Conservation (phyloP, 176 grass and related monocot species). For the Saccharum officinarum region DNA sequence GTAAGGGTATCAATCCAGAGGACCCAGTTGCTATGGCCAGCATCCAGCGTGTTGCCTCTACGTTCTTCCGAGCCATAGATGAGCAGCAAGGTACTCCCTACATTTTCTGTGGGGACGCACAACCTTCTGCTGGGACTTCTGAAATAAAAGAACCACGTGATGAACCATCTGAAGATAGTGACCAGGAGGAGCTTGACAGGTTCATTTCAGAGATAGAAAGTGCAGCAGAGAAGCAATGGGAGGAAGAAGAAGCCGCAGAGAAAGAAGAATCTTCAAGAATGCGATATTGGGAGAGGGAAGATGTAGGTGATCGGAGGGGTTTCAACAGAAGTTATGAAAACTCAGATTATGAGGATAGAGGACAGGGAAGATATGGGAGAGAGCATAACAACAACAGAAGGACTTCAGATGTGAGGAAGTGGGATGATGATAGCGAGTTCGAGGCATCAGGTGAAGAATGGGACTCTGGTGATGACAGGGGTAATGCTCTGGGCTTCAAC, state of each 20-base stretch:
- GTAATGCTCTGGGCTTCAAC: slow-evolving; percentile 14
- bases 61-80: slow-evolving; percentile 93
- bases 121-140: slow-evolving; percentile 29
- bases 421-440: slow-evolving; percentile 50
- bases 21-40: slow-evolving; percentile 97
- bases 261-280: slow-evolving; percentile 69
- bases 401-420: slow-evolving; percentile 35
- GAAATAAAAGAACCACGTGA: slow-evolving; percentile 46
- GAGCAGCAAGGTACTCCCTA: slow-evolving; percentile 97
- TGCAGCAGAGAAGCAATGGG: slow-evolving; percentile 91
- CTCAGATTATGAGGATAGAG: slow-evolving; percentile 42
- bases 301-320: slow-evolving; percentile 49
- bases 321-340: slow-evolving; percentile 35
- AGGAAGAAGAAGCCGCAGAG: slow-evolving; percentile 82
- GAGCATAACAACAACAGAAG: slow-evolving; percentile 31
- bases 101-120: slow-evolving; percentile 60
- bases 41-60: slow-evolving; percentile 89
- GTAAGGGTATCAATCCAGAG: slow-evolving; percentile 96
- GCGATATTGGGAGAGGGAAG: slow-evolving; percentile 73
- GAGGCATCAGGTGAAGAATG: slow-evolving; percentile 58
- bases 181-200: slow-evolving; percentile 92
- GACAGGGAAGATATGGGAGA: slow-evolving; percentile 38
- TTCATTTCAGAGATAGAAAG: slow-evolving; percentile 94
- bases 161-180: slow-evolving; percentile 77
- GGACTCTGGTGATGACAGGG: slow-evolving; percentile 48